Percentiles rank a stretch among this genome's conserved stretches.
These are phyloP conservation scores for Tardiomyces digboiensis DNA, from an alignment of 1,139 yeast species.

Conservation along the genomic window DNA sequence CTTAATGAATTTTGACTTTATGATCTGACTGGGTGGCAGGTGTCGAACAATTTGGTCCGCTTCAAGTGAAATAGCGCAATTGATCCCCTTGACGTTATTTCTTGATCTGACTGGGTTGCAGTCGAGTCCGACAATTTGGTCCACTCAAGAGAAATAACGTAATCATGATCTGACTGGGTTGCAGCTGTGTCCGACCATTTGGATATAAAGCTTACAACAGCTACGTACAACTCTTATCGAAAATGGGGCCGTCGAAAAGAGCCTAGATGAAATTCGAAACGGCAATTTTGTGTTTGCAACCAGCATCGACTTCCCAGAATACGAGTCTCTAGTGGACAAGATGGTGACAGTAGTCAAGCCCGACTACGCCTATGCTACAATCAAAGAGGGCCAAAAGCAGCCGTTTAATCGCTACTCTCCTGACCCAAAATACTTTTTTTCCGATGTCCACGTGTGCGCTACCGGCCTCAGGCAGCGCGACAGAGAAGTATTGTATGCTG, in stretches of 20 bases:
- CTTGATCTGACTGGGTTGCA: too few species aligned
- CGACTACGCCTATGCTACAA: conserved; percentile 51
- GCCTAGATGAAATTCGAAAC: background rate
- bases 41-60: too few species aligned
- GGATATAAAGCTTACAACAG: background rate
- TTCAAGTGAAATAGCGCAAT: too few species aligned
- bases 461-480: conserved; percentile 53
- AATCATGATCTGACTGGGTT: too few species aligned
- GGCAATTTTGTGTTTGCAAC: conserved; percentile 23
- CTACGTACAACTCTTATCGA: background rate
- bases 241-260: background rate
- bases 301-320: conserved; percentile 45
- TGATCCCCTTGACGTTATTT: too few species aligned
- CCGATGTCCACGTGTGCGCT: conserved; percentile 51
- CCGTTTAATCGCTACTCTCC: conserved; percentile 50
- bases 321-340: conserved; percentile 37
- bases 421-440: conserved; percentile 55
- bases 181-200: too few species aligned
- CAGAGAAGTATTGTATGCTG: conserved; percentile 55
- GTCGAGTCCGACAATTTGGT: too few species aligned
- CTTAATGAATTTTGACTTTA: too few species aligned
- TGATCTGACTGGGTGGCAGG: too few species aligned
- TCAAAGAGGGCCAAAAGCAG: conserved; percentile 34
- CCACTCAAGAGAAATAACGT: too few species aligned
- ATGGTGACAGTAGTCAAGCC: conserved; percentile 65